Evolutionary conservation across 345 rosid species (phyloP), one percentile per base, ranked within the genome.

Genomic region (Geranium brycei): DNA sequence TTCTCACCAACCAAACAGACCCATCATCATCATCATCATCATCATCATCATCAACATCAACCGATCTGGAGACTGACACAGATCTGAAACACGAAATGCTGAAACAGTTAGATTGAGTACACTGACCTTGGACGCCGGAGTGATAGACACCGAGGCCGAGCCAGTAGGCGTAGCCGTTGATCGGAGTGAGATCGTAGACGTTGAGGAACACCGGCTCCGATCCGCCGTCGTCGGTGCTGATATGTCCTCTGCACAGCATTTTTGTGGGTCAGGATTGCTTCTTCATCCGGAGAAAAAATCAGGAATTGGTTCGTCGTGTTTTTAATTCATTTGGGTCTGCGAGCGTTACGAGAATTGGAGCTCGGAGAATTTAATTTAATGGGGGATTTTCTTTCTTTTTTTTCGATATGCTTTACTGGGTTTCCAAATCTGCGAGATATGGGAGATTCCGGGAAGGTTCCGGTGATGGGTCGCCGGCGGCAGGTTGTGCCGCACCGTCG

Each of bases 151-250:
- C 97, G 60, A 93, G 97, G 23, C 99, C 99, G 65, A 93, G 68
- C 99, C 99, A 93, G 66, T 90, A 90, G 58, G 97, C 95, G 64
- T 90, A 93, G 63, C 96, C 99, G 82, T 93, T 93, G 53, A 87
- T 66, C 30, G 97, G 88, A 47, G 99, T 93, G 63, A 93, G 91
- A 81, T 93, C 99, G 70, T 93, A 93, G 11, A 93, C 99, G 62
- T 93, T 93, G 19, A 93, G 96, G 76, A 81, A 78, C 61, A 93
- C 99, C 0, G 97, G 91, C 31, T 88, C 86, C n/a, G 96, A 85
- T 71, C 96, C 99, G 67, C 71, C 65, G 7, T 80, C 95, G 35
- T 68, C 68, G 53, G 66, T 71, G 60, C 83, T 76, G 57, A 79
- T 76, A 61, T 59, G 73, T 71, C 81, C 84, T 61, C 91, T 73